Evolutionary conservation across 2,329 filamentous ascomycete genomes (phyloP), one percentile per base, ranked within the genome.

Genomic region (Fusarium cyanostomum): DNA sequence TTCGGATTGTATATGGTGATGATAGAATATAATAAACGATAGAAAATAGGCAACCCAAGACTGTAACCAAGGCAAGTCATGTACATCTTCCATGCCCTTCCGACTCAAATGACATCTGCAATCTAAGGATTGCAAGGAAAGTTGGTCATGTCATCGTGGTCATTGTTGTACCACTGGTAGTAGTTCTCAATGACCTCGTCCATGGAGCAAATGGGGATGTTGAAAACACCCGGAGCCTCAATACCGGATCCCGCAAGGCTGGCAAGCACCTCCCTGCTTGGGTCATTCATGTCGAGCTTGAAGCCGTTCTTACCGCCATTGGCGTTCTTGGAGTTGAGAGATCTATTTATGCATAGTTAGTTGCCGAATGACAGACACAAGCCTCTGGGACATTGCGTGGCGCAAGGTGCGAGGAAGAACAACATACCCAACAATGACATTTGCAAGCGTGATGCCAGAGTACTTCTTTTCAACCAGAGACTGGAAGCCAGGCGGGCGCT

Each of bases 181-280:
- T 61, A 62, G 26, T 62, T 61, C 26, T 61, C 56, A 3, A 62
- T 49, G 2, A 41, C 37, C 34, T 61, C 59, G 5, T 61, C 59
- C 51, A 61, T 60, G 8, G 56, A 15, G 24, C 56, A 62, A 9
- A 62, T 61, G 1, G 56, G 51, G 21, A 61, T 50, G 16, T 52
- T 61, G 9, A 56, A 62, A 31, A 61, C 48, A 7, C 59, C 56
- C 7, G 46, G 45, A 3, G 59, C 42, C 24, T 62, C 59, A 9
- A 62, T 61, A 6, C 59, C 56, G 12, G n/a, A 24, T 4, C 52
- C 46, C 3, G 57, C 37, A n/a, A 61, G 42, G 4, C 51, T 48
- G 8, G 56, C 51, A 0, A 62, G 59, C 0, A 48, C 45, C 15
- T 61, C 45, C 18, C 56, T 33, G 33, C 56, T 56, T 1, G 59